Base-by-base conservation (phyloP, 352 stramenopile genomes). In the Elongisporangium senticosum region DNA sequence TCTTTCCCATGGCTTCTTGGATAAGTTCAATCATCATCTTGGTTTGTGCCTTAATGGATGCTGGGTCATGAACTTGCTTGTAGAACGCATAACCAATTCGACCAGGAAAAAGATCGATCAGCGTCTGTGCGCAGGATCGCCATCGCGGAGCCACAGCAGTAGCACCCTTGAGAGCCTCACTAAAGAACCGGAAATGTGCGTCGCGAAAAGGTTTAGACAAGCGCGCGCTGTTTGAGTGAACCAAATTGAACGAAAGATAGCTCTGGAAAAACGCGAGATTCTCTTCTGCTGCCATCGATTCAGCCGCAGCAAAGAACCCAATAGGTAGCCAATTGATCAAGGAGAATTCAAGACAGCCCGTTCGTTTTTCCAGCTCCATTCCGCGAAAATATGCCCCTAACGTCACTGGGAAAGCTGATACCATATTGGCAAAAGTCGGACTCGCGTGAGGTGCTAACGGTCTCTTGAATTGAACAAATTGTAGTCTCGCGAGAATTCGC, bases 1-100 rank as follows among this genome's bases (percentile, higher is more conserved):
- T 43, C 13, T 43, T 43, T 43, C 13, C 11, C 33, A 43, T 43
- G 33, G 33, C 33, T 17, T 43, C 33, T 17, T 43, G 33, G 13
- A 43, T 43, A 43, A 43, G 33, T 43, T 43, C 33, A 43, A 43
- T 43, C 33, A 43, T 43, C 33, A 43, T 43, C 33, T 43, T 43
- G 10, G 33, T 43, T 17, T 43, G 8, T 43, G 10, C 11, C 33
- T 43, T 43, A 17, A 43, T 43, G 11, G 33, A 43, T 43, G 13
- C 8, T 17, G 33, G 33, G 11, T 43, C 33, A 10, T 43, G 8
- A 17, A 43, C 33, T 17, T 43, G 33, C 33, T 43, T 43, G 33
- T 43, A 43, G 11, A 43, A 43, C 13, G 33, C 33, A 43, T 43
- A 43, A 17, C 33, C 33, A 43, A 43, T 43, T 43, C 33, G 8